Conservation (phyloP, 441 rosid species). For the Gossypium trilobum region DNA sequence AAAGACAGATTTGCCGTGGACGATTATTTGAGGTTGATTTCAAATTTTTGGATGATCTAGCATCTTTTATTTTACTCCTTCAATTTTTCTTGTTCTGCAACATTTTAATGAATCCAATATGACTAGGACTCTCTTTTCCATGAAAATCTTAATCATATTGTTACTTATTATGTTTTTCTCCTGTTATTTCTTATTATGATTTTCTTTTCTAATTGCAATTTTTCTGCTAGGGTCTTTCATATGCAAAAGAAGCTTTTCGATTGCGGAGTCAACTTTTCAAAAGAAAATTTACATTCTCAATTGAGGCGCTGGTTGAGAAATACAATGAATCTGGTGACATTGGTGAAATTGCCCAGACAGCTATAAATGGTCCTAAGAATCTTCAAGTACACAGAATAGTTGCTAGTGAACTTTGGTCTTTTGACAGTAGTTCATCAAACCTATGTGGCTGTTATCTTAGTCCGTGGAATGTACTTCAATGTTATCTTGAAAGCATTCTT, state of each 20-base stretch:
- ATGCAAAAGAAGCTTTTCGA: slow-evolving; percentile 70
- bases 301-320: slow-evolving; percentile 47
- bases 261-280: slow-evolving; percentile 66
- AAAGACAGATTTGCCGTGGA: slow-evolving; percentile 55
- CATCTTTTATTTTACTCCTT: neutral
- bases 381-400: slow-evolving; percentile 39
- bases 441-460: slow-evolving; percentile 56
- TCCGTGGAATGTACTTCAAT: slow-evolving; percentile 80
- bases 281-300: slow-evolving; percentile 55
- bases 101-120: neutral
- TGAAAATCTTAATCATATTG: neutral
- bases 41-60: neutral
- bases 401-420: slow-evolving; percentile 56
- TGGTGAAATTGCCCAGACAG: slow-evolving; percentile 32
- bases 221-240: slow-evolving; percentile 61
- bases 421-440: slow-evolving; percentile 34
- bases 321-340: slow-evolving; percentile 34
- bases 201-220: slow-evolving; percentile 12
- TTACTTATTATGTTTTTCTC: neutral
- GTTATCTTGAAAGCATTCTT: slow-evolving; percentile 87
- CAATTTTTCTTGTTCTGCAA: neutral
- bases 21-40: slow-evolving; percentile 55
- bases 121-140: neutral
- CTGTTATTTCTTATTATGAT: neutral
- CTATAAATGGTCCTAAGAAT: slow-evolving; percentile 28